A percentile compares a stretch with the other conserved stretches of the same genome.
Evolutionary conservation across 2,329 filamentous ascomycete genomes (phyloP).

Genomic region (Claviceps sp.): DNA sequence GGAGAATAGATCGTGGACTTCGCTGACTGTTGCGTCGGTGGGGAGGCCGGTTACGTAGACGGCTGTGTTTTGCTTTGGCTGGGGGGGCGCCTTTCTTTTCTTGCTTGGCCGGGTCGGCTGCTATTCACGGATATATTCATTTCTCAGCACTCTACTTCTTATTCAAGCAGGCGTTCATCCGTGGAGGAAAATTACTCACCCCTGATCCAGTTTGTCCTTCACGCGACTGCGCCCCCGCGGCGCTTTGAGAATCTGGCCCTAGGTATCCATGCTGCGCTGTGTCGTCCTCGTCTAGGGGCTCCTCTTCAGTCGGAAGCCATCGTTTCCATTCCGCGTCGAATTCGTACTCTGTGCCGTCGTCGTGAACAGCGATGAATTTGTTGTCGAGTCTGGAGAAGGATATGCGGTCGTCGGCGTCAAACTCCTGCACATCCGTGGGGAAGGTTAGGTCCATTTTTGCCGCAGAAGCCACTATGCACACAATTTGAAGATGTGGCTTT

Average conservation of each 20-base stretch:
- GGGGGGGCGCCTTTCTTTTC: slow-evolving; percentile 33
- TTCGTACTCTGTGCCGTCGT: slow-evolving; percentile 74
- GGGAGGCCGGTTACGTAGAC: slow-evolving; percentile 88
- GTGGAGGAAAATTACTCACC: slow-evolving; percentile 21
- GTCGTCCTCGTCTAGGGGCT: slow-evolving; percentile 22
- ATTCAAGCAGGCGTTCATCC: too few relatives aligned
- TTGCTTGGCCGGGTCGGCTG: slow-evolving; percentile 24
- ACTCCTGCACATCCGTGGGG: slow-evolving; percentile 50
- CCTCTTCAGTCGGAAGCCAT: slow-evolving; percentile 58
- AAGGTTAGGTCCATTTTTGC: slow-evolving; percentile 28
- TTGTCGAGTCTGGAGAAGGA: slow-evolving; percentile 74
- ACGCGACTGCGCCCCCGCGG: slow-evolving; percentile 30
- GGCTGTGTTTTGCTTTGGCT: slow-evolving; percentile 64
- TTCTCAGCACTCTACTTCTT: background rate
- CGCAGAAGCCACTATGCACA: background rate
- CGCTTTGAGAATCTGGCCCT: background rate
- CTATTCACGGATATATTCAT: background rate
- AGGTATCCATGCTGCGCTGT: background rate
- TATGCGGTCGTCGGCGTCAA: slow-evolving; percentile 67
- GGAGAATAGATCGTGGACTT: slow-evolving; percentile 74
- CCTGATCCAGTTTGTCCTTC: slow-evolving; percentile 23
- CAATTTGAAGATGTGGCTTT: background rate
- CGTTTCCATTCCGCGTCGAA: slow-evolving; percentile 58
- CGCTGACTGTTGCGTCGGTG: slow-evolving; percentile 60
- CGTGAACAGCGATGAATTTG: slow-evolving; percentile 73